A percentile compares a stretch with the other conserved stretches of the same genome.
phyloP scores from a whole-genome alignment of 305 asterid species.

The Solanum hybrid region DNA sequence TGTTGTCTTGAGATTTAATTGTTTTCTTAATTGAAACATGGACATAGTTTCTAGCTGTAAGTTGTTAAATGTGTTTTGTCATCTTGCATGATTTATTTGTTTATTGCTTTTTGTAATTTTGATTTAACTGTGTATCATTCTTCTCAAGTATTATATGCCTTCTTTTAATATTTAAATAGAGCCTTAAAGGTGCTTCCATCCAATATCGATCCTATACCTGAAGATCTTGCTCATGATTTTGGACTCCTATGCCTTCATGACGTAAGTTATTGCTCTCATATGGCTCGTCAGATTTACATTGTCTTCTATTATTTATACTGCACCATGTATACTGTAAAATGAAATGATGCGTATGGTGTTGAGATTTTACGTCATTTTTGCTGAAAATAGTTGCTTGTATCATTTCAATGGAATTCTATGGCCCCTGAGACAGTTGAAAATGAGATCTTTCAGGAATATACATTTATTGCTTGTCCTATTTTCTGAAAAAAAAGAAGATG shows the following conservation, averaged over 20 bases:
- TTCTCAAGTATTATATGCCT: background rate
- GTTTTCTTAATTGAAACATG: background rate
- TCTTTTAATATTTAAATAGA: constrained; percentile 34
- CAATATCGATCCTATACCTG: constrained; percentile 80
- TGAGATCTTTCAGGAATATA: background rate
- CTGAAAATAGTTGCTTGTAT: background rate
- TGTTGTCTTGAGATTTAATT: background rate
- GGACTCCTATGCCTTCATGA: constrained; percentile 58
- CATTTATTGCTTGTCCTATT: background rate
- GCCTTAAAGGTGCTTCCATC: constrained; percentile 56
- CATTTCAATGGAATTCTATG: background rate
- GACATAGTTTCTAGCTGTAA: background rate
- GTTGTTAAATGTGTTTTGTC: background rate
- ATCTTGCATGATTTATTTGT: background rate
- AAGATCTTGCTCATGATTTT: constrained; percentile 48
- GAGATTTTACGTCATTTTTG: background rate
- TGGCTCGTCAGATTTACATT: background rate
- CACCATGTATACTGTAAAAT: background rate
- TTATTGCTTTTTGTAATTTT: background rate
- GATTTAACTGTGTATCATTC: background rate
- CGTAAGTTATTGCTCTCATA: constrained; percentile 32
- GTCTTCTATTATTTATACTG: background rate
- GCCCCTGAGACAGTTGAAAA: background rate
- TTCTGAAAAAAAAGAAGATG: background rate
- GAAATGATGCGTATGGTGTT: background rate